Evolutionary conservation across 2,329 filamentous ascomycete species (phyloP), one percentile per base, ranked within the genome.

Genomic region (Trichothecium roseum): DNA sequence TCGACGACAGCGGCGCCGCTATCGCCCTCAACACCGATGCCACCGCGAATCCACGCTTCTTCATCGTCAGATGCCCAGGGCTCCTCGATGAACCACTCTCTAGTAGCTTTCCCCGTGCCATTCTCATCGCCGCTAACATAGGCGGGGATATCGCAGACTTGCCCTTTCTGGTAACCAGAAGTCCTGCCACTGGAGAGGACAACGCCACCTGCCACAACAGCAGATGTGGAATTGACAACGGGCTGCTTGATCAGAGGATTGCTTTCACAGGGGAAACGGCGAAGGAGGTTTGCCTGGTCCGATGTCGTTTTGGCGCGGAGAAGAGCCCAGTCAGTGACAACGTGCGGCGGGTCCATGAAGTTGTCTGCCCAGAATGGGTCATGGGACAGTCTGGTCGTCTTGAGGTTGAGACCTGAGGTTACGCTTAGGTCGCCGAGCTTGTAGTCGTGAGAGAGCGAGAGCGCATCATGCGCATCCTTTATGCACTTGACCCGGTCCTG

Each of bases 41-140:
- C 63, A 4, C 63, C 61, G 3, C 60, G 53, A 34, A 66, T 66
- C 63, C 63, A 66, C 8, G 46, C 53, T 10, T 66, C 57, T 28
- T 64, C 60, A 30, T 63, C 43, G 8, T 61, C 58, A n/a, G 45
- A 48, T 1, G 50, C 41, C 18, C 46, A 50, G 2, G 57, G 55
- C 39, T 64, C 60, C 41, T 66, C 62, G 15, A 66, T 48, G 36
- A 59, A 66, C 63, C 63, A 66, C 44, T 66, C 63, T 5, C 63
- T 50, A 4, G 63, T 65, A 3, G 56, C 54, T 35, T 58, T 64
- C 3, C 53, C 51, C 0, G 62, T 66, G 4, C 60, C 58, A 30
- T 64, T 66, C 9, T 48, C 49, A 1, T 46, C 44, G 2, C 57
- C 58, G 10, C 54, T 55, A 2, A 66, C 48, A 30, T 65, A 63